Conservation (phyloP, 2,329 filamentous ascomycete species). For the Plectosphaerella plurivora region DNA sequence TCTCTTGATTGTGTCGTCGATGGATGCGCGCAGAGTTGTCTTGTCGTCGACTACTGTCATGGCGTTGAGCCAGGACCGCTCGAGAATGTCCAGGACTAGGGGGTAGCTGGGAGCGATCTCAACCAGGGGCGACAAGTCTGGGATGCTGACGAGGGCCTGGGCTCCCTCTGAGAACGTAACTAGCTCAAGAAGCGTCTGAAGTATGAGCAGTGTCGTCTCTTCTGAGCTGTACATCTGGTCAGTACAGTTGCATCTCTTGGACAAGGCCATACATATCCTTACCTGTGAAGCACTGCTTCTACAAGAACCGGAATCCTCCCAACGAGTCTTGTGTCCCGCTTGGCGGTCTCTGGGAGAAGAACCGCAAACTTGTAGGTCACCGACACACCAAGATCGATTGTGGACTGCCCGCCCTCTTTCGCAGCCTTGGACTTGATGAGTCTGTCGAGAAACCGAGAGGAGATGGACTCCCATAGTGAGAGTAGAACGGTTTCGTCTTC, state of each 20-base stretch:
- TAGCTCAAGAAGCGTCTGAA: slow-evolving; percentile 54
- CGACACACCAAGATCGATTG: slow-evolving; percentile 59
- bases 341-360: slow-evolving; percentile 46
- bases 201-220: slow-evolving; percentile 46
- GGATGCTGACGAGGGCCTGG: slow-evolving; percentile 37
- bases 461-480: slow-evolving; percentile 55
- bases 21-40: slow-evolving; percentile 26
- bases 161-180: slow-evolving; percentile 49
- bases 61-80: slow-evolving; percentile 52
- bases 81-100: slow-evolving; percentile 50
- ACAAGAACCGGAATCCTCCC: slow-evolving; percentile 50
- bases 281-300: slow-evolving; percentile 50
- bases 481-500: slow-evolving; percentile 39
- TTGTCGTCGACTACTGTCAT: slow-evolving; percentile 26
- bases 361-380: slow-evolving; percentile 59
- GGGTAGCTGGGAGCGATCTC: slow-evolving; percentile 52
- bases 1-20: slow-evolving; percentile 41
- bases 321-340: slow-evolving; percentile 41
- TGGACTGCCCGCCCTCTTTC: slow-evolving; percentile 47
- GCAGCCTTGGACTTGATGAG: slow-evolving; percentile 46
- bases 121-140: slow-evolving; percentile 50
- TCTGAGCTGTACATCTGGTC: slow-evolving; percentile 35
- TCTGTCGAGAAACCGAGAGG: slow-evolving; percentile 60
- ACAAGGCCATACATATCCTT: slow-evolving; percentile 9
- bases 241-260: not conserved